phyloP scores from a whole-genome alignment of 139 green algal genomes.

The Ulvella scutata region DNA sequence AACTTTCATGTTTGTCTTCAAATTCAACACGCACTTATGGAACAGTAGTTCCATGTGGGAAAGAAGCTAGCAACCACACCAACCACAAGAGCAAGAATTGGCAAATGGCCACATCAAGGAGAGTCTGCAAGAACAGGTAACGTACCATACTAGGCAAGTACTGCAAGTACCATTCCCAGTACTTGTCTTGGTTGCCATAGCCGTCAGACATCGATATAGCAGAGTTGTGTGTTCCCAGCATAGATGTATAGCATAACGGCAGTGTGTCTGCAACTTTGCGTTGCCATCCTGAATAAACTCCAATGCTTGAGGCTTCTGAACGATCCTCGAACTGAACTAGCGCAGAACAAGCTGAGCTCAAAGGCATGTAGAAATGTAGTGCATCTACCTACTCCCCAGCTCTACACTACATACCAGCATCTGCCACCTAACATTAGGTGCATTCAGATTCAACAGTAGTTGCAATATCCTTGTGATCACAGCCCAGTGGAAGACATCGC shows the following conservation, averaged over 20 bases:
- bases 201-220: conserved; percentile 57
- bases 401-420: too few relatives aligned
- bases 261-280: conserved; percentile 15
- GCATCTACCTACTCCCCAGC: conserved; percentile 19
- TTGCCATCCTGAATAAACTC: neutral
- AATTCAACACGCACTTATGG: too few relatives aligned
- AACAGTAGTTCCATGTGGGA: too few relatives aligned
- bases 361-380: conserved; percentile 35
- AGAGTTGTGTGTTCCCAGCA: conserved; percentile 57
- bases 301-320: too few relatives aligned
- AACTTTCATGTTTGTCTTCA: too few relatives aligned
- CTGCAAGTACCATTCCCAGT: conserved; percentile 35
- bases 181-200: conserved; percentile 50
- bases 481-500: neutral
- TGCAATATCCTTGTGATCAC: neutral
- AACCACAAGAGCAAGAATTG: too few relatives aligned
- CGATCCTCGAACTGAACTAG: too few relatives aligned
- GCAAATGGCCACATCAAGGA: neutral
- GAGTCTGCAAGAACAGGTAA: too few relatives aligned
- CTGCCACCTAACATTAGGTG: too few relatives aligned
- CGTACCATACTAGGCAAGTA: conserved; percentile 21
- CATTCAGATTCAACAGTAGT: neutral
- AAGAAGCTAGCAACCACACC: too few relatives aligned
- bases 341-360: too few relatives aligned
- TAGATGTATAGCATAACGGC: conserved; percentile 17